Evolutionary conservation across 495 filamentous ascomycete genomes (phyloP).

Genomic region (Penicillium psychrofluorescens): DNA sequence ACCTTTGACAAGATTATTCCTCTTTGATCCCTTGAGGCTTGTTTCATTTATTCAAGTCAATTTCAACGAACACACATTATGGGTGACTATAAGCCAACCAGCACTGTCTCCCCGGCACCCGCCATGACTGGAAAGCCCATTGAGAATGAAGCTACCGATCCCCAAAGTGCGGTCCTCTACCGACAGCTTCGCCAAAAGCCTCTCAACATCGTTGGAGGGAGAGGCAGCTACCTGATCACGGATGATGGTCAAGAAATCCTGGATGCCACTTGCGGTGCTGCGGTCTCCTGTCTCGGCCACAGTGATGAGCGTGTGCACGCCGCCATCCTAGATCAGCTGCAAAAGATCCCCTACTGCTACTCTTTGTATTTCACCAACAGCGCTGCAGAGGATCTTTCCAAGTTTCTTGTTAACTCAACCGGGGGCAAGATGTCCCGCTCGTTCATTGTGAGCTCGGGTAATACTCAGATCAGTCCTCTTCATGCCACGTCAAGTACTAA

Average conservation of each 20-base stretch:
- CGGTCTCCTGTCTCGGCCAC: constrained; percentile 32
- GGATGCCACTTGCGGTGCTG: constrained; percentile 27
- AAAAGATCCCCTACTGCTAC: constrained; percentile 35
- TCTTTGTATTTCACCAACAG: constrained; percentile 37
- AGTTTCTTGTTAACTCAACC: constrained; percentile 28
- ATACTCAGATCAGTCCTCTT: background rate
- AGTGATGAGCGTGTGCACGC: constrained; percentile 27
- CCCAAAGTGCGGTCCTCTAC: constrained; percentile 16
- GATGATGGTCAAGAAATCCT: constrained; percentile 11
- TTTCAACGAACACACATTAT: constrained; percentile 1
- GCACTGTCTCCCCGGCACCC: background rate
- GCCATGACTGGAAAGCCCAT: background rate
- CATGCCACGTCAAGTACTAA: background rate
- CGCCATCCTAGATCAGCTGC: constrained; percentile 35
- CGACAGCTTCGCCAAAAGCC: constrained; percentile 14
- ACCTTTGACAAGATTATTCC: background rate
- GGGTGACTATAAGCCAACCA: constrained; percentile 17
- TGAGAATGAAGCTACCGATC: background rate
- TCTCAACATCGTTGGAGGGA: constrained; percentile 14
- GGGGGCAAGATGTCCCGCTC: constrained; percentile 25
- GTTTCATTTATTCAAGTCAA: background rate
- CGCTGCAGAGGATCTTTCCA: constrained; percentile 26
- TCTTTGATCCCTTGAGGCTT: background rate
- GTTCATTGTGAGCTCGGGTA: constrained; percentile 43
- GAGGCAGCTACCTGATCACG: constrained; percentile 12